Percentiles rank a stretch among this genome's conserved stretches.
Evolutionary conservation across 2,329 filamentous ascomycete genomes (phyloP).

Genomic region (Xylaria sp.): DNA sequence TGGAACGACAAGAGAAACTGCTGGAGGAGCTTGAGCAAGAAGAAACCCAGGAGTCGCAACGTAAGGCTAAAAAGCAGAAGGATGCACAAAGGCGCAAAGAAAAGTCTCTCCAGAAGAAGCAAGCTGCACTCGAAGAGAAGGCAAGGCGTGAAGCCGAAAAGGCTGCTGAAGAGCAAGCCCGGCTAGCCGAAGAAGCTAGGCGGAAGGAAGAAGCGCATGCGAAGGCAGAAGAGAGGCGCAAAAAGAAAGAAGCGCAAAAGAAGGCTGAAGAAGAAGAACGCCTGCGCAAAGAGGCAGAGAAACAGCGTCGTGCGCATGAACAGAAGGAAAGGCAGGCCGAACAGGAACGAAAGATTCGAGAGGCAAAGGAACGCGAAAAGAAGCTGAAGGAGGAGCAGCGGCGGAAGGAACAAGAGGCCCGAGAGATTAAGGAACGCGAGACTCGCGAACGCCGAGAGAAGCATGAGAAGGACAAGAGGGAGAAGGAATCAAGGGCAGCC

Average conservation of each 20-base stretch:
- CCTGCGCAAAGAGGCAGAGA: constrained; percentile 83
- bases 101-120: constrained; percentile 87
- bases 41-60: constrained; percentile 73
- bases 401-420: constrained; percentile 77
- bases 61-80: constrained; percentile 90
- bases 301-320: constrained; percentile 77
- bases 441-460: constrained; percentile 61
- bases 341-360: constrained; percentile 80
- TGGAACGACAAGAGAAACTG: constrained; percentile 87
- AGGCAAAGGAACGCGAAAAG: constrained; percentile 81
- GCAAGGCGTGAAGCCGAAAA: constrained; percentile 87
- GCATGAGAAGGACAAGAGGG: constrained; percentile 63
- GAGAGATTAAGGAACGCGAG: constrained; percentile 72
- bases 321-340: constrained; percentile 87
- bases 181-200: constrained; percentile 76
- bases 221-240: constrained; percentile 87
- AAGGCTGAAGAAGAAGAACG: constrained; percentile 91
- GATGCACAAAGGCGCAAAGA: constrained; percentile 96
- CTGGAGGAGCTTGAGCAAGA: constrained; percentile 92
- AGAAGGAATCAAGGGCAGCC: constrained; percentile 56
- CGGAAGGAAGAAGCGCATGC: constrained; percentile 79
- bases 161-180: constrained; percentile 82
- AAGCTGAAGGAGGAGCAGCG: constrained; percentile 84
- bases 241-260: constrained; percentile 88
- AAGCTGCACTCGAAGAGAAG: constrained; percentile 88